Evolutionary conservation across 140 eudicot species (phyloP).

Genomic region (Senecio squalidus): DNA sequence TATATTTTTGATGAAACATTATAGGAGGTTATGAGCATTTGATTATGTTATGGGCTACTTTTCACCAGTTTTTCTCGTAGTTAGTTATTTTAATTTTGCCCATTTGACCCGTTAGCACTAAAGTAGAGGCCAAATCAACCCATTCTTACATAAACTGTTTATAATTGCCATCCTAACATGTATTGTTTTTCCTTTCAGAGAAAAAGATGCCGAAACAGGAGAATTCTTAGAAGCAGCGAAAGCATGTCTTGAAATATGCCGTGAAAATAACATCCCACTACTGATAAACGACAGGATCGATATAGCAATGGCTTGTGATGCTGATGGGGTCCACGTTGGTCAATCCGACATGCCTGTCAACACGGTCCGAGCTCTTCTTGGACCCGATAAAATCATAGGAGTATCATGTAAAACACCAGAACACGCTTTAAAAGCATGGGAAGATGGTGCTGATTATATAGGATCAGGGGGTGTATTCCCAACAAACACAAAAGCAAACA

Average conservation of each 20-base stretch:
- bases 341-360: constrained; percentile 89
- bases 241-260: constrained; percentile 67
- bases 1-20: background rate
- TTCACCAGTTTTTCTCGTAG: background rate
- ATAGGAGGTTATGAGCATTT: background rate
- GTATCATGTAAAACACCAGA: constrained; percentile 88
- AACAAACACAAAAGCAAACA: constrained; percentile 83
- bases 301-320: constrained; percentile 79
- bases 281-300: constrained; percentile 81
- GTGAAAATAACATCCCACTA: constrained; percentile 47
- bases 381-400: constrained; percentile 86
- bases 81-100: too few species aligned
- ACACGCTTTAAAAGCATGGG: constrained; percentile 79
- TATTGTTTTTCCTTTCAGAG: constrained; percentile 37
- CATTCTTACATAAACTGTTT: background rate
- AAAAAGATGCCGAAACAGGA: constrained; percentile 70
- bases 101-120: background rate
- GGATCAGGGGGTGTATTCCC: constrained; percentile 95
- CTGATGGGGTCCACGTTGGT: constrained; percentile 93
- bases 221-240: constrained; percentile 81
- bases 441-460: constrained; percentile 86
- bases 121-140: background rate
- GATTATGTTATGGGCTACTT: background rate
- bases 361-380: constrained; percentile 62
- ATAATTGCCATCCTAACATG: background rate